phyloP scores from a whole-genome alignment of 805 yeast genomes.

The Kuraishia floccosa region DNA sequence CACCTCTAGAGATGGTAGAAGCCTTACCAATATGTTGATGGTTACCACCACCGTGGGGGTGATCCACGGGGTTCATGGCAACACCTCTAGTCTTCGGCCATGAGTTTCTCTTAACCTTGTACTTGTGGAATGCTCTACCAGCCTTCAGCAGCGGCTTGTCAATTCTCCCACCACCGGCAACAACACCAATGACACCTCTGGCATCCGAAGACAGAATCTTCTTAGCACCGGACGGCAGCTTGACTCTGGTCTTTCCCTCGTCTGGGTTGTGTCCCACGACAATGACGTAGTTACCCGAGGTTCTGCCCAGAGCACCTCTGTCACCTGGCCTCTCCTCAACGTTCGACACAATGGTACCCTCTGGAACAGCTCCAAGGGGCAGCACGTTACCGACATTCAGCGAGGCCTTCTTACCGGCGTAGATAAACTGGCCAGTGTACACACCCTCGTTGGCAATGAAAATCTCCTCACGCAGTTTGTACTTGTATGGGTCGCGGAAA shows the following conservation, averaged over 20 bases:
- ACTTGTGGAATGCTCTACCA: conserved; percentile 99
- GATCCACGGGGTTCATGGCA: conserved; percentile 99
- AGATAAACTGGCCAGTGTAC: conserved; percentile 98
- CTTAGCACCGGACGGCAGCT: conserved; percentile 99
- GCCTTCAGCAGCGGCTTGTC: conserved; percentile 99
- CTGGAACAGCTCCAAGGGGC: conserved; percentile 84
- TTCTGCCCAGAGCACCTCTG: conserved; percentile 96
- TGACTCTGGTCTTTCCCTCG: conserved; percentile 97
- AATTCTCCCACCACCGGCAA: conserved; percentile 99
- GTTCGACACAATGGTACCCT: conserved; percentile 40
- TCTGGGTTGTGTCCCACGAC: conserved; percentile 99
- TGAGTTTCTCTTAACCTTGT: conserved; percentile 98
- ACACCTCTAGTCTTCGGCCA: conserved; percentile 99
- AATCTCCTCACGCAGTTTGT: conserved; percentile 95
- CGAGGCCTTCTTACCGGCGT: conserved; percentile 98
- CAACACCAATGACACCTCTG: conserved; percentile 99
- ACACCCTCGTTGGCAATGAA: conserved; percentile 99
- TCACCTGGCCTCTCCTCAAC: conserved; percentile 43
- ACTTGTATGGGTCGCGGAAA: conserved; percentile 99
- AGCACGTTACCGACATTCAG: conserved; percentile 94
- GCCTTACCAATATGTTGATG: conserved; percentile 99
- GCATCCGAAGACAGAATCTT: conserved; percentile 91
- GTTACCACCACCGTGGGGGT: conserved; percentile 99
- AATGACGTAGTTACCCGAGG: conserved; percentile 99
- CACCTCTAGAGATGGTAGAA: conserved; percentile 98